These are phyloP conservation scores for Trypanosomatidae sp. DNA, from an alignment of 208 protist species.

Conservation along the genomic window DNA sequence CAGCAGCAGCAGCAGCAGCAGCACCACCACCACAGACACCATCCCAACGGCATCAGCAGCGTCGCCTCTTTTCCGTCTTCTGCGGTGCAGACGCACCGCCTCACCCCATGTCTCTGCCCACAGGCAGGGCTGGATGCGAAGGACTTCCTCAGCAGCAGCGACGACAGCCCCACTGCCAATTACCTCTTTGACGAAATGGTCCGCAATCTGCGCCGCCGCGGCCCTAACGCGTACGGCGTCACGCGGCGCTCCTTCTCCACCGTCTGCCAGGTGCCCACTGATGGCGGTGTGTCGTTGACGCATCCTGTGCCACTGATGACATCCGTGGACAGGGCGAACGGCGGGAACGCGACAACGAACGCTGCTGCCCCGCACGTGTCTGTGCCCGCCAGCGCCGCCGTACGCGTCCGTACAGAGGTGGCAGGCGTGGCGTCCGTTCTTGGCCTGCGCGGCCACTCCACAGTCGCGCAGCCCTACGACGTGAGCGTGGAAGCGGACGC, in stretches of 20 bases:
- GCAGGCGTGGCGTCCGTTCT: slow-evolving; percentile 66
- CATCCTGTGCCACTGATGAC: background rate
- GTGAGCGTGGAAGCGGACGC: slow-evolving; percentile 46
- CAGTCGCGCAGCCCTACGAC: slow-evolving; percentile 70
- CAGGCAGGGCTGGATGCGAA: slow-evolving; percentile 17
- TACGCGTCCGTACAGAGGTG: slow-evolving; percentile 34
- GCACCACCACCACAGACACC: background rate
- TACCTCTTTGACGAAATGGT: slow-evolving; percentile 36
- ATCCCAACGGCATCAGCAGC: background rate
- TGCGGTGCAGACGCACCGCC: background rate
- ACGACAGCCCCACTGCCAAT: slow-evolving; percentile 4
- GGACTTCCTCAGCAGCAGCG: slow-evolving; percentile 15
- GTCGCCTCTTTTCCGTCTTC: background rate
- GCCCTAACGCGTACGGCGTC: slow-evolving; percentile 45
- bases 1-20: background rate
- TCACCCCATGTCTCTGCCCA: slow-evolving; percentile 18
- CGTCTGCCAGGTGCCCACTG: slow-evolving; percentile 1
- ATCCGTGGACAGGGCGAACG: background rate
- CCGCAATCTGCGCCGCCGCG: slow-evolving; percentile 47
- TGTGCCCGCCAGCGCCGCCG: background rate
- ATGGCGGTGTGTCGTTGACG: slow-evolving; percentile 4
- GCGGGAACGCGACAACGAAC: background rate
- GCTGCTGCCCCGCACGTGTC: too few species aligned
- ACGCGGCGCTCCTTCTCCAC: slow-evolving; percentile 36
- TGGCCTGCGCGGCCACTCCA: slow-evolving; percentile 50